phyloP scores from a whole-genome alignment of 2,329 filamentous ascomycete species.

The Akanthomyces muscarius region DNA sequence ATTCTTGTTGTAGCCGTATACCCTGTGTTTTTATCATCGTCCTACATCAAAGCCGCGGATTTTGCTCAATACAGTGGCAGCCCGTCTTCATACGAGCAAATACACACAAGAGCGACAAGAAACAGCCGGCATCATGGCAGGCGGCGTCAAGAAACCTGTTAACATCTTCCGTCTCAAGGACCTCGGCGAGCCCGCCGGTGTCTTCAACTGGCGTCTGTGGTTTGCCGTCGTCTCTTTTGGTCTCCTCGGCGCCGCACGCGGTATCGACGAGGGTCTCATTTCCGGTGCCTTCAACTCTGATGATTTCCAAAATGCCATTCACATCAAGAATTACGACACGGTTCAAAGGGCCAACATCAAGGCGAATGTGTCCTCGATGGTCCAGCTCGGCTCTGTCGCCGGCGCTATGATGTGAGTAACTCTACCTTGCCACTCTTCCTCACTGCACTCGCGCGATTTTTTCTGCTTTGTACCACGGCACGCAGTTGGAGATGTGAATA shows the following conservation, averaged over 20 bases:
- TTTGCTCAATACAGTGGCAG: too few species aligned
- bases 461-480: neutral
- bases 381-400: slow-evolving; percentile 71
- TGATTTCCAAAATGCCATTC: slow-evolving; percentile 58
- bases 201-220: slow-evolving; percentile 76
- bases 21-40: too few species aligned
- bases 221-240: slow-evolving; percentile 71
- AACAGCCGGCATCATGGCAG: slow-evolving; percentile 38
- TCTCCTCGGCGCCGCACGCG: slow-evolving; percentile 68
- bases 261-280: slow-evolving; percentile 78
- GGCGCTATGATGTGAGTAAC: slow-evolving; percentile 56
- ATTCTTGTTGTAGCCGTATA: neutral
- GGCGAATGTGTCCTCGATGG: slow-evolving; percentile 76
- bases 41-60: too few species aligned
- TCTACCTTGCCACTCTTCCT: neutral
- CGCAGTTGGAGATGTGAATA: neutral
- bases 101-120: neutral
- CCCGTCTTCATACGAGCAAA: too few species aligned
- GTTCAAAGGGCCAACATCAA: slow-evolving; percentile 63
- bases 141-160: slow-evolving; percentile 51
- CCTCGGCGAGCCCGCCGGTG: slow-evolving; percentile 62
- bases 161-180: slow-evolving; percentile 62
- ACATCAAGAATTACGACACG: slow-evolving; percentile 49
- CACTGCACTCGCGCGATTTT: neutral
- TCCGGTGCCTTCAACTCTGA: slow-evolving; percentile 65